These are phyloP conservation scores for Rhodotorula sp. DNA, from an alignment of 1,284 basidiomycete genomes.

Conservation along the genomic window DNA sequence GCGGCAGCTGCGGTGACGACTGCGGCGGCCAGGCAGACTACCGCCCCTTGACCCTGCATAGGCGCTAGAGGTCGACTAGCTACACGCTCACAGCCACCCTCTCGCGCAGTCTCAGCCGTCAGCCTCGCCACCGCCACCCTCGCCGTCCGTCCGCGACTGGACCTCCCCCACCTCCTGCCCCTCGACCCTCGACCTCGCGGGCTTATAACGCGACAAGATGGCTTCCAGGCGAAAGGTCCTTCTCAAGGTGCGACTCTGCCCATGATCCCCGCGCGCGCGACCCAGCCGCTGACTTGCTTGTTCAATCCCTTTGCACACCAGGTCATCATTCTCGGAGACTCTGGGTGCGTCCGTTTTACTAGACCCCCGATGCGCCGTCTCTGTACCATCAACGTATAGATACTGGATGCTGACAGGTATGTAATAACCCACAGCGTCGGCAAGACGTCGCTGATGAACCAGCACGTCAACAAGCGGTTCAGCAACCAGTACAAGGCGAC, in stretches of 20 bases:
- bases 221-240: conserved; percentile 70
- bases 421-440: conserved; percentile 67
- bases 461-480: conserved; percentile 99
- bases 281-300: no score
- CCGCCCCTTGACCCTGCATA: no score
- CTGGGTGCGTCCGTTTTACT: conserved; percentile 56
- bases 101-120: no score
- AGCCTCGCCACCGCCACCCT: no score
- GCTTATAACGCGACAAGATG: conserved; percentile 49
- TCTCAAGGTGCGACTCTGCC: conserved; percentile 69
- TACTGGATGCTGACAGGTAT: background rate
- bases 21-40: no score
- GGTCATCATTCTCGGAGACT: conserved; percentile 98
- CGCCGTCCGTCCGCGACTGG: background rate
- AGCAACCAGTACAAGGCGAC: conserved; percentile 99
- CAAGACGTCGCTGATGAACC: conserved; percentile 99
- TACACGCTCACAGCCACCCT: no score
- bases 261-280: background rate
- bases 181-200: background rate
- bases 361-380: conserved; percentile 8
- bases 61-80: no score
- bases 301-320: conserved; percentile 47
- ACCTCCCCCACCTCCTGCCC: background rate
- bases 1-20: no score
- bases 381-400: background rate